phyloP scores from a whole-genome alignment of 106 monocot species.

The Dioscorea alata region DNA sequence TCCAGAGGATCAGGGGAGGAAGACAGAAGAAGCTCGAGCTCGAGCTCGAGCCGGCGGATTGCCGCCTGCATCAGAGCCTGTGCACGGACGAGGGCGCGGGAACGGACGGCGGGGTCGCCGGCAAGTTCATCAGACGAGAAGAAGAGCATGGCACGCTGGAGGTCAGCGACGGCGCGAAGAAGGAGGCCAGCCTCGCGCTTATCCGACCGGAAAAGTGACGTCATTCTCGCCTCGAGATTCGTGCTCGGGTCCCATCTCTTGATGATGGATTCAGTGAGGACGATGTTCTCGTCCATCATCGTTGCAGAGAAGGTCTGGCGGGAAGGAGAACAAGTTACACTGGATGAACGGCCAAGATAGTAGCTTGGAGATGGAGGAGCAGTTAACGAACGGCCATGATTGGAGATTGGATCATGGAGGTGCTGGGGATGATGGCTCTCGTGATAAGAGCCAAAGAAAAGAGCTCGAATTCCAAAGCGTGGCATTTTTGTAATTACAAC shows the following conservation, averaged over 20 bases:
- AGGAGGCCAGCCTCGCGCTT: slow-evolving; percentile 6
- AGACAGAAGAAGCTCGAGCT: slow-evolving; percentile 15
- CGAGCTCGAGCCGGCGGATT: slow-evolving; percentile 16
- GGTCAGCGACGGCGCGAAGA: slow-evolving; percentile 8
- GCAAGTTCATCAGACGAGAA: slow-evolving; percentile 1
- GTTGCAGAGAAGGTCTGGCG: slow-evolving; percentile 8
- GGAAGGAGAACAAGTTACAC: background rate
- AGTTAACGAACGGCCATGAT: background rate
- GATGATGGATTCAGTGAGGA: slow-evolving; percentile 6
- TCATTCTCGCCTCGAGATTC: slow-evolving; percentile 4
- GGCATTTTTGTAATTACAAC: background rate
- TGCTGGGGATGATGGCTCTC: background rate
- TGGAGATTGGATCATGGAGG: background rate
- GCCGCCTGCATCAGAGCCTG: slow-evolving; percentile 17
- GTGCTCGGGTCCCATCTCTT: slow-evolving; percentile 7
- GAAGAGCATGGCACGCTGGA: slow-evolving; percentile 18
- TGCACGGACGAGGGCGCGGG: slow-evolving; percentile 1
- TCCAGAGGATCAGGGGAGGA: slow-evolving; percentile 10
- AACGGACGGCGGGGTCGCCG: background rate
- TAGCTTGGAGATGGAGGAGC: background rate
- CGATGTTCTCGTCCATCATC: slow-evolving; percentile 16
- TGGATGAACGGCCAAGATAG: background rate
- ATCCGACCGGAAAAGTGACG: slow-evolving; percentile 16
- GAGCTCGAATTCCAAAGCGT: background rate
- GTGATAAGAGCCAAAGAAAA: background rate